Evolutionary conservation across 2,329 filamentous ascomycete genomes (phyloP).

Genomic region (Aspergillus novofumigatus): DNA sequence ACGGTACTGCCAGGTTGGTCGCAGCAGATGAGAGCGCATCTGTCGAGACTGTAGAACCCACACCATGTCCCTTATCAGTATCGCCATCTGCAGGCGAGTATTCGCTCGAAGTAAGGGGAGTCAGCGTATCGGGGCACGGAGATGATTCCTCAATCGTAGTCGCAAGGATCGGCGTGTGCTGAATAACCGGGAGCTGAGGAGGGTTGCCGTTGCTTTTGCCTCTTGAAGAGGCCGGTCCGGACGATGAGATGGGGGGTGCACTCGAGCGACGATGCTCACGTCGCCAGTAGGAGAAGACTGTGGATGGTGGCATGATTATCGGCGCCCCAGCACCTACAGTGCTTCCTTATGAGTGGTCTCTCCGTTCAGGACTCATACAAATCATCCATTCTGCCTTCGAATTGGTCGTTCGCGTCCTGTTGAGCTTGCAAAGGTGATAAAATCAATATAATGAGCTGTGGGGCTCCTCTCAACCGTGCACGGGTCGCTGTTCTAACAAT

Average conservation of each 20-base stretch:
- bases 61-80: conserved; percentile 19
- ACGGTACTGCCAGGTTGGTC: conserved; percentile 24
- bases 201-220: conserved; percentile 20
- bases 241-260: conserved; percentile 24
- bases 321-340: conserved; percentile 12
- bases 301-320: conserved; percentile 32
- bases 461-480: conserved; percentile 3
- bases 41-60: conserved; percentile 11
- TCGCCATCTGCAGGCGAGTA: conserved; percentile 20
- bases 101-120: conserved; percentile 19
- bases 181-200: conserved; percentile 32
- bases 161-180: conserved; percentile 24
- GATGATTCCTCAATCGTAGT: conserved; percentile 26
- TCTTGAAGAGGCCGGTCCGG: conserved; percentile 19
- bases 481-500: not conserved
- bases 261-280: conserved; percentile 36
- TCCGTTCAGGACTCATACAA: conserved; percentile 14
- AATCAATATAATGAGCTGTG: conserved; percentile 7
- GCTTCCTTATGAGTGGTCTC: conserved; percentile 9
- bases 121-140: conserved; percentile 12
- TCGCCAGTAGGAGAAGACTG: conserved; percentile 40
- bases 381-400: conserved; percentile 10
- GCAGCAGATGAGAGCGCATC: conserved; percentile 27
- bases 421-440: conserved; percentile 2
- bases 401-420: not conserved